phyloP scores from a whole-genome alignment of 495 filamentous ascomycete genomes.

The Clohesyomyces aquaticus region DNA sequence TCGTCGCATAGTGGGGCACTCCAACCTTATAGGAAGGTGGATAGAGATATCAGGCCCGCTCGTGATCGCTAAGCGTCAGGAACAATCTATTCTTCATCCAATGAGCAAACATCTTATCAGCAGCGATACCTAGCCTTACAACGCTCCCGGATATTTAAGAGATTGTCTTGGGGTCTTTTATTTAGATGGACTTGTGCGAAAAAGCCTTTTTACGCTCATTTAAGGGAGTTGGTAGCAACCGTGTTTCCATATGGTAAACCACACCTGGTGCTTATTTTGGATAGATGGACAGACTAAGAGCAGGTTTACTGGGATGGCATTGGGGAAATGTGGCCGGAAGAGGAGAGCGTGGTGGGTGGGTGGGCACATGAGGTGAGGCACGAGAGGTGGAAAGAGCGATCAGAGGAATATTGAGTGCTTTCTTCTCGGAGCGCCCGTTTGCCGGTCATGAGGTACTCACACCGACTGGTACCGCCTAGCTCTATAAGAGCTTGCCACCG shows the following conservation, averaged over 20 bases:
- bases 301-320: neutral
- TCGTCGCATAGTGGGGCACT: neutral
- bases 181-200: constrained; percentile 18
- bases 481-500: neutral
- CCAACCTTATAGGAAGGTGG: constrained; percentile 19
- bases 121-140: constrained; percentile 13
- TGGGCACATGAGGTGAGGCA: neutral
- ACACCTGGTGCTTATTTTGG: constrained; percentile 14
- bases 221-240: constrained; percentile 1
- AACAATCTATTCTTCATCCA: constrained; percentile 26
- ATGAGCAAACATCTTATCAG: neutral
- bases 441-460: neutral
- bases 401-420: neutral
- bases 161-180: neutral
- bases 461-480: no score
- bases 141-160: constrained; percentile 11
- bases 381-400: neutral
- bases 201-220: constrained; percentile 12
- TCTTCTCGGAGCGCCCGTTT: neutral
- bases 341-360: constrained; percentile 10
- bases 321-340: constrained; percentile 12
- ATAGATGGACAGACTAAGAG: neutral
- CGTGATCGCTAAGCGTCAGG: constrained; percentile 30
- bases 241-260: constrained; percentile 15
- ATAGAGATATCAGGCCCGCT: neutral